Base-by-base conservation (phyloP, 495 filamentous ascomycete genomes). In the Lasiosphaeria ovina region DNA sequence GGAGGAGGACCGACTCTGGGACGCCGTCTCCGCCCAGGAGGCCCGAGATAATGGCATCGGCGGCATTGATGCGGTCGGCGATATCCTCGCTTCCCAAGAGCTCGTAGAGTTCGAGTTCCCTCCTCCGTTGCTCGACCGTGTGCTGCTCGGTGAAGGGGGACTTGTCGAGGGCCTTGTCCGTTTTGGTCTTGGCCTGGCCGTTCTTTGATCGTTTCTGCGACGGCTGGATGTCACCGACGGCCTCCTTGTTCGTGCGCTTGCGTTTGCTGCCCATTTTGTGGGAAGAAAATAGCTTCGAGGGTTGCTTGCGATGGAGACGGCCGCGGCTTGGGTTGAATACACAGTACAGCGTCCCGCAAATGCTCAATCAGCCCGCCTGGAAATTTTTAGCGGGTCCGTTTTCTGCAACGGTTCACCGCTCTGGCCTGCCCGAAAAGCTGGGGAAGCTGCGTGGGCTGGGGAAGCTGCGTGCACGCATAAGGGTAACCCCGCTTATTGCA, bases 41-140 rank as follows among this genome's bases (percentile, higher is more conserved):
- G 2, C 74, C 76, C 0, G 75, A 76, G 2, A 83, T 67, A 14
- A 85, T 77, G 9, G 74, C 76, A 57, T 75, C 76, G 11, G 80
- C 82, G 3, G 81, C 79, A 48, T 72, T 71, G 55, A 83, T 75
- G 58, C 82, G 74, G 49, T 85, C 80, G 47, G 68, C 65, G 11
- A 60, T 66, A 57, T 81, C 80, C 59, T 83, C 80, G 54, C 79
- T 82, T 9, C 76, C 75, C 1, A 85, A 77, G 6, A 74, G 64
- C 16, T 83, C 74, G 69, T 85, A 85, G 9, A 85, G 70, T 24
- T 72, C 62, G 3, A 77, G 74, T 64, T 85, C 82, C 10, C 79
- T 64, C 58, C 72, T 76, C 62, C 76, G 73, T 57, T 78, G 74
- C 35, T 74, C 74, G 57, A 68, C 69, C 40, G 64, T 74, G 11